Base-by-base conservation (phyloP, 1,284 basidiomycete genomes). In the Mycena sp. region DNA sequence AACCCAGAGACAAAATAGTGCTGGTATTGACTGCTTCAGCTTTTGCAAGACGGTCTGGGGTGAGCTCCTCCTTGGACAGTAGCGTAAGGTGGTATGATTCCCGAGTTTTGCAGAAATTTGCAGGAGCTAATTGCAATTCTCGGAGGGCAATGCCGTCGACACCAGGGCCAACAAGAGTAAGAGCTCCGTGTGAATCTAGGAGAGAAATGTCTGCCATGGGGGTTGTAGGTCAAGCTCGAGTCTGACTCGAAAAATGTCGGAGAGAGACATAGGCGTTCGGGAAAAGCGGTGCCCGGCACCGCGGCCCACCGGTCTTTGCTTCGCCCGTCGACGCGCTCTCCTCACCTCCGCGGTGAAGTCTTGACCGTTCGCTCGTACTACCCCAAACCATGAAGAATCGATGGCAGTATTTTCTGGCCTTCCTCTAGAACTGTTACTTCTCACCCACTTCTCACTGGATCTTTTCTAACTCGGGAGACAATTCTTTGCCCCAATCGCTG, bases 1-100 rank as follows among this genome's bases (percentile, higher is more conserved):
- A 69, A 5, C 87, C 87, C 20, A 81, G 75, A 46, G 79, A 65
- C 69, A 81, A 80, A 16, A 86, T 63, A 50, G 81, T 76, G 8
- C 67, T 76, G 4, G 78, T 77, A 72, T 83, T 61, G 25, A 72
- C 80, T 2, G 72, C 65, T 22, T 76, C 72, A 59, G 79, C 61
- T 6, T 70, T 74, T 18, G 73, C 70, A 18, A 79, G 62, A 37
- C 71, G 69, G 25, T 76, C 69, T 8, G 68, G 20, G 41, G 76
- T 73, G 34, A 80, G 70, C 69, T 81, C 80, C 1, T 73, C 70
- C 30, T 79, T 78, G 30, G 73, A 61, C 16, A 74, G 20, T 16
- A 72, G 52, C 22, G 50, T 52, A 55, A 70, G 54, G 22, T 63
- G 61, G 70, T 72, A 67, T 64, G 62, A 20, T 46, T 65, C 38